Conservation (phyloP, 306 rosid genomes). For the Ochetophila trinervis region DNA sequence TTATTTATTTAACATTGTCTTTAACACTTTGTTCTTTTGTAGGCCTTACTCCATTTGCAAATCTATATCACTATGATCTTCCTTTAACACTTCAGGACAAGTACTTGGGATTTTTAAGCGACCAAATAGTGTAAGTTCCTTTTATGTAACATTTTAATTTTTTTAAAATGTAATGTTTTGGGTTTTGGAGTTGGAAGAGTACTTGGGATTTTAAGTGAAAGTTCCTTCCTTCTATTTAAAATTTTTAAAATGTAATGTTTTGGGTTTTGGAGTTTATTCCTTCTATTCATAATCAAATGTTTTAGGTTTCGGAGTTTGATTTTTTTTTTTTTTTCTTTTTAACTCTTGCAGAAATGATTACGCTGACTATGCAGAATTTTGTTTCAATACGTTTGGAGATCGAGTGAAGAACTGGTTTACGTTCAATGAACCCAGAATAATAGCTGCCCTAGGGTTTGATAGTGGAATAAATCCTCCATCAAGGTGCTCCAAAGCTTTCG, state of each 20-base stretch:
- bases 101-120: constrained; percentile 65
- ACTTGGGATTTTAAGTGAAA: too few relatives aligned
- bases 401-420: constrained; percentile 97
- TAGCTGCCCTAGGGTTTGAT: constrained; percentile 90
- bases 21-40: constrained; percentile 5
- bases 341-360: constrained; percentile 62
- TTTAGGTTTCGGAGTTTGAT: too few relatives aligned
- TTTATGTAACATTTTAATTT: too few relatives aligned
- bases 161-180: too few relatives aligned
- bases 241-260: too few relatives aligned
- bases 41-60: constrained; percentile 94
- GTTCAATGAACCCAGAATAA: constrained; percentile 81
- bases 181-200: too few relatives aligned
- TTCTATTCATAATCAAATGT: too few relatives aligned
- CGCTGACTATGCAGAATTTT: constrained; percentile 88
- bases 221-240: too few relatives aligned
- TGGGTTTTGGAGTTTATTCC: too few relatives aligned
- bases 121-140: constrained; percentile 74
- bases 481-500: constrained; percentile 78
- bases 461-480: constrained; percentile 76
- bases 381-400: constrained; percentile 90
- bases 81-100: constrained; percentile 74
- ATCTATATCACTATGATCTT: constrained; percentile 90
- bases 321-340: too few relatives aligned
- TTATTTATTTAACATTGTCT: too few relatives aligned